Evolutionary conservation across 345 rosid genomes (phyloP), one percentile per base, ranked within the genome.

Genomic region (Streptanthus diversifolius): DNA sequence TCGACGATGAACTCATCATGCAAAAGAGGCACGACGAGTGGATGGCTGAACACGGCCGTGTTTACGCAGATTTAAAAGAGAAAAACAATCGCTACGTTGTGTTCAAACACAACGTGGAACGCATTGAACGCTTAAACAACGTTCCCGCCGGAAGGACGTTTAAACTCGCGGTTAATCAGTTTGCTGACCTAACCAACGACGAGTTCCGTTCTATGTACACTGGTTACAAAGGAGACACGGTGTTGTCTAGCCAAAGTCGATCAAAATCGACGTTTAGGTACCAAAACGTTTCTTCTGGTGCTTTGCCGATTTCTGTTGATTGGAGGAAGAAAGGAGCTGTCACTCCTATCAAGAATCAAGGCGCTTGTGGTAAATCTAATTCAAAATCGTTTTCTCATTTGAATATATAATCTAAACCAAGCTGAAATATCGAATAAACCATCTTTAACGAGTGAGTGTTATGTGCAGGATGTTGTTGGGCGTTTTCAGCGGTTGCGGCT

Each of bases 401-500:
- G 6, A 37, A 36, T 61, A 2, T n/a, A 44, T 14, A 51, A 19
- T 12, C 11, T 52, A 62, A 39, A 45, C 10, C 27, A n/a, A 59
- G 22, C 25, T 55, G 8, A 56, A 22, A 18, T 13, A 35, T 17
- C 15, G 15, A 57, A 14, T 33, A 35, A 17, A 1, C 25, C 43
- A 57, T 47, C 13, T 47, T 4, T 47, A 52, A 52, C 17, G 57
- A 52, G 32, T 14, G 36, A 21, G 37, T 41, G 56, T 51, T 49
- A 29, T 35, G 29, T 35, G 7, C 35, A 86, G 93, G 80, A 60
- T 76, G 85, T 59, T 89, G 90, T 24, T 89, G 97, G 97, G 93
- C 96, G 33, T 91, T 91, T 82, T 82, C 91, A 15, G 83, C 86
- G 2, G 85, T 85, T 21, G 91, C 85, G 29, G 89, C 89, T 3